Conservation (phyloP, 345 rosid genomes). For the Eucalyptus sideroxylon region DNA sequence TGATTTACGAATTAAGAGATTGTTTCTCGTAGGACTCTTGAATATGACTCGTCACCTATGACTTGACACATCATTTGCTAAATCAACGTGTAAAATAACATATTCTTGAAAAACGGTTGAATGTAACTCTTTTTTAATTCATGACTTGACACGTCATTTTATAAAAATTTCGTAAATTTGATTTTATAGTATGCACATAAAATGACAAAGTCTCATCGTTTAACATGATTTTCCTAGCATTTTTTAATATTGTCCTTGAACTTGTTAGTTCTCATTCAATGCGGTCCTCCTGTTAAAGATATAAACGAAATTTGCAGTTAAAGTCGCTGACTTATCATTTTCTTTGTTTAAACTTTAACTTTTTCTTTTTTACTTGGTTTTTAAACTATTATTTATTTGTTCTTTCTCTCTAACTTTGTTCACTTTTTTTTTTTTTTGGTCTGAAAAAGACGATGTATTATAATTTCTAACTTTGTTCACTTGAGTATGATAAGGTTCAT, state of each 20-base stretch:
- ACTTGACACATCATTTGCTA: not conserved
- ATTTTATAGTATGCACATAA: not conserved
- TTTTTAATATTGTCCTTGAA: not conserved
- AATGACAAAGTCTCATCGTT: not conserved
- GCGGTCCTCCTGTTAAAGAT: not conserved
- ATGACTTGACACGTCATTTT: not conserved
- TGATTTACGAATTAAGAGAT: not conserved
- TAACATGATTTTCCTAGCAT: not conserved
- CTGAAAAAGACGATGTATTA: too few relatives aligned
- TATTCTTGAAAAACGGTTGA: not conserved
- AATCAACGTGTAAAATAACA: not conserved
- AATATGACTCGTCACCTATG: not conserved
- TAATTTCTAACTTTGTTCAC: too few relatives aligned
- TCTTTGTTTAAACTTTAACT: not conserved
- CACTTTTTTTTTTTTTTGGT: too few relatives aligned
- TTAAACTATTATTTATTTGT: not conserved
- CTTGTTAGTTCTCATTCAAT: not conserved
- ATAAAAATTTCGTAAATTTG: not conserved
- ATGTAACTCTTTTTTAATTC: not conserved
- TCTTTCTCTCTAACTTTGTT: too few relatives aligned
- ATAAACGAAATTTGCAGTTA: not conserved
- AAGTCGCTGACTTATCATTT: not conserved
- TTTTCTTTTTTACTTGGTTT: not conserved
- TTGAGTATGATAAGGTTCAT: too few relatives aligned
- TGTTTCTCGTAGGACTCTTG: not conserved